Percentiles rank a stretch among this genome's conserved stretches.
Conservation (phyloP, 192 early-diverging fungal genomes). For the Backusella tuberculispora region DNA sequence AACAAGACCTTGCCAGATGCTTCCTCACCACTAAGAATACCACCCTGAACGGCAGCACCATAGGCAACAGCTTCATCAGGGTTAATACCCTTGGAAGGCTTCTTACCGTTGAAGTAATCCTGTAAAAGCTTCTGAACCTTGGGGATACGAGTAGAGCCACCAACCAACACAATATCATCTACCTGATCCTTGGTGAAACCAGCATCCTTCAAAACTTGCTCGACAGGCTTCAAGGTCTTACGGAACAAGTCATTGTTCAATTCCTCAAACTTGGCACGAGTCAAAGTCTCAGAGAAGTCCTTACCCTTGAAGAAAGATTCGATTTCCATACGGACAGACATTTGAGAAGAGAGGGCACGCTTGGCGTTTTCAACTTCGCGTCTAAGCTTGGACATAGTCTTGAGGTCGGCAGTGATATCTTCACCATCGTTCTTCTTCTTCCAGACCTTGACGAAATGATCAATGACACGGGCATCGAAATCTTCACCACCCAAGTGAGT, state of each 20-base stretch:
- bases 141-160: constrained; percentile 98
- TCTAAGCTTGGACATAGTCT: constrained; percentile 91
- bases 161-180: constrained; percentile 96
- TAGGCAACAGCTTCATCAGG: constrained; percentile 99
- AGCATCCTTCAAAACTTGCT: constrained; percentile 89
- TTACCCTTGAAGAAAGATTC: constrained; percentile 84
- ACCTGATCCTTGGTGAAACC: constrained; percentile 83
- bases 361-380: constrained; percentile 90
- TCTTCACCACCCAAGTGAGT: constrained; percentile 99
- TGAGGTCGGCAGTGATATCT: constrained; percentile 80
- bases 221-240: constrained; percentile 88
- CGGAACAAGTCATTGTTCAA: constrained; percentile 90
- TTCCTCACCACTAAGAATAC: constrained; percentile 80
- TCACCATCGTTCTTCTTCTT: constrained; percentile 82
- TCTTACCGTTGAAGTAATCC: constrained; percentile 96
- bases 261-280: constrained; percentile 94
- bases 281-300: constrained; percentile 89
- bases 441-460: constrained; percentile 87
- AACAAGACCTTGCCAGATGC: constrained; percentile 71
- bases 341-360: constrained; percentile 88
- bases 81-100: constrained; percentile 96
- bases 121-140: constrained; percentile 93
- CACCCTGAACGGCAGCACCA: constrained; percentile 97
- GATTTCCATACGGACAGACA: constrained; percentile 87
- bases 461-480: constrained; percentile 96